Base-by-base conservation (phyloP, 2,329 filamentous ascomycete species). In the Penicillium vulpinum region DNA sequence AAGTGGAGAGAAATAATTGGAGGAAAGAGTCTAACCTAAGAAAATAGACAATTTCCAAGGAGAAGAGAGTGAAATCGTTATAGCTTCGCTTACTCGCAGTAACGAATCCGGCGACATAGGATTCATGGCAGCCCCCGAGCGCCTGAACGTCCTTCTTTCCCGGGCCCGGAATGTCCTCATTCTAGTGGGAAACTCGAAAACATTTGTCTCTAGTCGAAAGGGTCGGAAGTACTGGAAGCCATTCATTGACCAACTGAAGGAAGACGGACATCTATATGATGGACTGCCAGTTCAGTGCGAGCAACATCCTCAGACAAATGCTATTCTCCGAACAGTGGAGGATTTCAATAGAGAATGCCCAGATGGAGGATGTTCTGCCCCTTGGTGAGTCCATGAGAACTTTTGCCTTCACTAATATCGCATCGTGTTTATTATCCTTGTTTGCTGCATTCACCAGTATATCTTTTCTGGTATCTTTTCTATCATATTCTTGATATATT, bases 41-140 rank as follows among this genome's bases (percentile, higher is more conserved):
- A 46, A 46, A 40, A 44, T 58, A 87, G 88, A 92, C 59, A 92
- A 92, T 59, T 92, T 89, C 56, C 89, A 92, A 68, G 88, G 89
- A 1, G 89, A 92, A 65, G 89, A 92, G 61, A 86, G 84, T 36
- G 84, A 91, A 1, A 87, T 92, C 16, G 85, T 91, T 0, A 81
- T 92, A 8, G 83, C 78, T 0, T 88, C 86, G 0, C 70, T 92
- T 11, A 90, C 87, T 0, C 77, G 89, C 5, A 88, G 88, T 68
- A 92, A 92, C 60, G 56, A 65, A 0, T 66, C 67, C 0, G 81
- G 83, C 0, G 85, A 91, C 1, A 89, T 91, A 29, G 89, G 89
- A 0, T 92, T 92, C 68, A 85, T 92, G 78, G 67, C 76, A 0
- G 78, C 86, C 0, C 83, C 84, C 0, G 83, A 92, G 62, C 79